phyloP scores from a whole-genome alignment of 345 rosid species.

The Mallotus nudiflorus region DNA sequence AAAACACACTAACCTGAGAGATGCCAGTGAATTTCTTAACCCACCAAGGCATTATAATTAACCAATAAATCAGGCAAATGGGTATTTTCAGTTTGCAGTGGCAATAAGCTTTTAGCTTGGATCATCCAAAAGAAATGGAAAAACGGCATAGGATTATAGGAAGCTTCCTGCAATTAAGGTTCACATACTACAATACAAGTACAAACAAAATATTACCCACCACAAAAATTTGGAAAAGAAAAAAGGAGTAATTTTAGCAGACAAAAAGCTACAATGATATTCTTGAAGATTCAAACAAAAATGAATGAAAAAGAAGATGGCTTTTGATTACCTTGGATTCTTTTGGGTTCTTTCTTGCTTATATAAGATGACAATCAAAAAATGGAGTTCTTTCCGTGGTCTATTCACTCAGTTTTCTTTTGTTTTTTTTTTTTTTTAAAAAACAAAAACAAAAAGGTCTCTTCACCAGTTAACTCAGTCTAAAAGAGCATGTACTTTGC shows the following conservation, averaged over 20 bases:
- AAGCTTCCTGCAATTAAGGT: slow-evolving; percentile 10
- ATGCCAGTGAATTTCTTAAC: slow-evolving; percentile 22
- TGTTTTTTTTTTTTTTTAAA: too few relatives aligned
- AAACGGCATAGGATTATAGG: slow-evolving; percentile 3
- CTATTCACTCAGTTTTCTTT: too few relatives aligned
- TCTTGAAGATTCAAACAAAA: too few relatives aligned
- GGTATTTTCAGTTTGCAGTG: slow-evolving; percentile 8
- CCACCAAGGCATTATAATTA: slow-evolving; percentile 34
- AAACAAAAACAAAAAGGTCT: too few relatives aligned
- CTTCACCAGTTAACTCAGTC: too few relatives aligned
- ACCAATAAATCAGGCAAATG: slow-evolving; percentile 1
- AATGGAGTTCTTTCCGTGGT: too few relatives aligned
- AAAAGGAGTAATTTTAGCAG: neutral
- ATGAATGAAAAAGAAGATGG: neutral
- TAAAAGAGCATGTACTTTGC: too few relatives aligned
- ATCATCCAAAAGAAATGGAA: slow-evolving; percentile 5
- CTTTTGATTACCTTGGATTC: too few relatives aligned
- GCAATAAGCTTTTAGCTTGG: neutral
- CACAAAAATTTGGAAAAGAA: neutral
- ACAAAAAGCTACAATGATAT: neutral
- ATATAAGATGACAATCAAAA: neutral
- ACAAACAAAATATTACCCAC: neutral
- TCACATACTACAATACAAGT: neutral
- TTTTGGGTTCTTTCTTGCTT: too few relatives aligned
- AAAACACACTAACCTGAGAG: slow-evolving; percentile 30